Conservation (phyloP, 176 grass and related monocot species). For the Otatea glauca region DNA sequence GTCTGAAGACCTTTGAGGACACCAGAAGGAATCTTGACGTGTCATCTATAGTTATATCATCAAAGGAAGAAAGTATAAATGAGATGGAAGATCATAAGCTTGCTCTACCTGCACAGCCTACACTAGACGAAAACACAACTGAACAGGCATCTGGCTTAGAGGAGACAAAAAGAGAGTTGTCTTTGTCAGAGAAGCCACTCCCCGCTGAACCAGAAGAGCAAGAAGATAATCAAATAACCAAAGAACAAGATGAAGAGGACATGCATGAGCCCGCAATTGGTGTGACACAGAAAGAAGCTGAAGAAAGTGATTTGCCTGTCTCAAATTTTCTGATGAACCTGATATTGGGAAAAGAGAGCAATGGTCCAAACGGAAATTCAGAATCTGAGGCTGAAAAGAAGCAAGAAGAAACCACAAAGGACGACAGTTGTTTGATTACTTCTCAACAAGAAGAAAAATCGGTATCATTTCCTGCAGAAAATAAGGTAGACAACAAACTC, state of each 20-base stretch:
- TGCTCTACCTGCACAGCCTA: conserved; percentile 43
- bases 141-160: conserved; percentile 43
- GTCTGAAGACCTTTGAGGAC: conserved; percentile 38
- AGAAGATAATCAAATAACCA: conserved; percentile 39
- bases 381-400: conserved; percentile 46
- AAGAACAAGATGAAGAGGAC: conserved; percentile 36
- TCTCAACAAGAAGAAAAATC: conserved; percentile 49
- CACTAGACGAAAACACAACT: conserved; percentile 38
- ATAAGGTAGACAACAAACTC: conserved; percentile 37
- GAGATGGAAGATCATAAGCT: conserved; percentile 45
- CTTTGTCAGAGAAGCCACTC: conserved; percentile 45
- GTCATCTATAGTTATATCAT: conserved; percentile 53
- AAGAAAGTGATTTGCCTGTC: conserved; percentile 65
- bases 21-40: conserved; percentile 49
- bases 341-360: conserved; percentile 58
- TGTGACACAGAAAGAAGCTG: conserved; percentile 40
- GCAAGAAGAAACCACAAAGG: conserved; percentile 50
- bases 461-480: conserved; percentile 24
- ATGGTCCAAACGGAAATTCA: conserved; percentile 26
- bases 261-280: conserved; percentile 25
- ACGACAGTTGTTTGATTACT: conserved; percentile 7
- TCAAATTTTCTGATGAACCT: conserved; percentile 64
- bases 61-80: conserved; percentile 48
- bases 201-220: conserved; percentile 40
- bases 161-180: conserved; percentile 31